phyloP scores from a whole-genome alignment of 73 alveolate genomes.

The Tetrahymena thermophila region DNA sequence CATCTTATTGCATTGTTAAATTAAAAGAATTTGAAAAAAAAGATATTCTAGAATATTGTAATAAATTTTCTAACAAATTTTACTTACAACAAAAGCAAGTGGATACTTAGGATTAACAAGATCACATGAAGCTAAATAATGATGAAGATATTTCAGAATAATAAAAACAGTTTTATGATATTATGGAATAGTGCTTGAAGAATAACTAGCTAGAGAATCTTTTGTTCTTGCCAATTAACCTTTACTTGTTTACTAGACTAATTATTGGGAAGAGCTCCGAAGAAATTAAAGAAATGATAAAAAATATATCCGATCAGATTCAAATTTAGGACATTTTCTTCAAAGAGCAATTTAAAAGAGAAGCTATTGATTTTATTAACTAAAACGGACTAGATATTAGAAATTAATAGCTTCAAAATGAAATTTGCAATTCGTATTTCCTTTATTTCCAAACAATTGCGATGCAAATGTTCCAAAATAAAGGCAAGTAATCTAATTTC shows the following conservation, averaged over 20 bases:
- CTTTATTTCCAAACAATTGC: background rate
- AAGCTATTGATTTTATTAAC: background rate
- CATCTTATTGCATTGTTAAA: background rate
- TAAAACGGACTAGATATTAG: background rate
- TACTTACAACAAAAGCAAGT: background rate
- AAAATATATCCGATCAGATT: background rate
- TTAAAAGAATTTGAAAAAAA: background rate
- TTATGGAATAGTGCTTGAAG: background rate
- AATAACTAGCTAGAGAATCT: background rate
- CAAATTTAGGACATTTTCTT: background rate
- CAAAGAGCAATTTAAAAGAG: background rate
- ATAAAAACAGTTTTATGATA: too few species aligned
- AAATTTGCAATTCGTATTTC: background rate
- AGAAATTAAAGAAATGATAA: background rate
- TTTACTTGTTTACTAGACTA: background rate
- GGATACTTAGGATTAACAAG: background rate
- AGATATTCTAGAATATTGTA: background rate
- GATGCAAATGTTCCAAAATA: background rate
- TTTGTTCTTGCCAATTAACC: background rate
- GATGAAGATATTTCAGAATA: background rate
- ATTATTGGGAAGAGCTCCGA: background rate
- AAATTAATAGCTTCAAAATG: background rate
- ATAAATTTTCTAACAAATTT: background rate
- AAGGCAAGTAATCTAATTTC: background rate
- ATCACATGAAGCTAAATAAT: background rate